A percentile compares a stretch with the other conserved stretches of the same genome.
phyloP scores from a whole-genome alignment of 2,329 filamentous ascomycete species.

The Xylaria sp. region DNA sequence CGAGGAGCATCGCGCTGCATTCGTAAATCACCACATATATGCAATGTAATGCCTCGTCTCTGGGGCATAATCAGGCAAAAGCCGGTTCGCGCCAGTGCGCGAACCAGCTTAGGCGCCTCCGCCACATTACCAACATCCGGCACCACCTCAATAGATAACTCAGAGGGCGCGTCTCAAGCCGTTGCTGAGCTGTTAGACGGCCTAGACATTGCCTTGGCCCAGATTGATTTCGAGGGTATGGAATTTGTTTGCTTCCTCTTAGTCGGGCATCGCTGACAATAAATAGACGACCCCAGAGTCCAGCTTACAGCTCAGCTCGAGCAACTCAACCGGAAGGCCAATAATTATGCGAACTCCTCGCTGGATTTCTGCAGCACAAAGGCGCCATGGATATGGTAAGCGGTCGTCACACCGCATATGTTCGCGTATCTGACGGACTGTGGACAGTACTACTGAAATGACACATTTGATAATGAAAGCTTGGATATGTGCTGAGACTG shows the following conservation, averaged over 20 bases:
- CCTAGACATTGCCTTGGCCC: neutral
- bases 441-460: neutral
- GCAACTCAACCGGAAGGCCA: neutral
- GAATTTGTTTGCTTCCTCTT: neutral
- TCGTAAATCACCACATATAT: too few species aligned
- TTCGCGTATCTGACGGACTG: neutral
- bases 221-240: neutral
- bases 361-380: neutral
- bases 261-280: neutral
- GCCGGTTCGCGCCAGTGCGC: neutral
- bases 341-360: neutral
- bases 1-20: neutral
- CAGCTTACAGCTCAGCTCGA: neutral
- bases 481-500: neutral
- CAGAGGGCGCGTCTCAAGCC: conserved; percentile 1
- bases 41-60: conserved; percentile 2
- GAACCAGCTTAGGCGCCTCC: neutral
- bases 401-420: neutral
- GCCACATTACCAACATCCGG: conserved; percentile 3
- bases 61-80: conserved; percentile 2
- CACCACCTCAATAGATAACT: conserved; percentile 1
- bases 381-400: conserved; percentile 5
- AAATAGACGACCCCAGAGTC: neutral
- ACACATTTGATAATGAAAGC: neutral
- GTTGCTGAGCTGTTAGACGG: neutral